Conservation (phyloP, 495 filamentous ascomycete species). For the Beverwykella pulmonaria region DNA sequence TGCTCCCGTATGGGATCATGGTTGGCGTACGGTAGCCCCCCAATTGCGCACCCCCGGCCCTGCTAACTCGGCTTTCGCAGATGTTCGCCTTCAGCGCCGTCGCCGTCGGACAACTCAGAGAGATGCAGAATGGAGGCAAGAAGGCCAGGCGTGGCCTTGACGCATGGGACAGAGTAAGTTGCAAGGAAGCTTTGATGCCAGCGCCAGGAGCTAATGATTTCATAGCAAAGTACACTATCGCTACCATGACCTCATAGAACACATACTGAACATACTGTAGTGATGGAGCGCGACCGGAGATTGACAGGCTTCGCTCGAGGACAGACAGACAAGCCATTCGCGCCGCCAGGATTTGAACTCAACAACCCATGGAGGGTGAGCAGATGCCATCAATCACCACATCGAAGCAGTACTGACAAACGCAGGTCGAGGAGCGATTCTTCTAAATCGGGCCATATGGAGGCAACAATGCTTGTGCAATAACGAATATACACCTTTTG, state of each 20-base stretch:
- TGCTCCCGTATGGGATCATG: slow-evolving; percentile 93
- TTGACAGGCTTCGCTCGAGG: slow-evolving; percentile 85
- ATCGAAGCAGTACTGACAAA: slow-evolving; percentile 2
- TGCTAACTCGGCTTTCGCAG: slow-evolving; percentile 51
- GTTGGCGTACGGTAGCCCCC: slow-evolving; percentile 66
- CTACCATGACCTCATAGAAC: slow-evolving; percentile 15
- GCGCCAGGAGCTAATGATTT: slow-evolving; percentile 48
- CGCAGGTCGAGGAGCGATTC: slow-evolving; percentile 33
- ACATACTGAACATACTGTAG: slow-evolving; percentile 53
- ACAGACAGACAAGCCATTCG: slow-evolving; percentile 76
- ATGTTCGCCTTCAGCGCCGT: slow-evolving; percentile 87
- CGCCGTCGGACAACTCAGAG: slow-evolving; percentile 71
- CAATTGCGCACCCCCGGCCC: slow-evolving; percentile 33
- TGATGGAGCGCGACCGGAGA: slow-evolving; percentile 95
- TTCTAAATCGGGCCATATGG: slow-evolving; percentile 9
- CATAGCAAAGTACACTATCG: slow-evolving; percentile 72
- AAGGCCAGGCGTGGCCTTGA: slow-evolving; percentile 78
- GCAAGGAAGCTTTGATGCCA: background rate
- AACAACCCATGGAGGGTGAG: slow-evolving; percentile 93
- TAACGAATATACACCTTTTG: slow-evolving; percentile 13
- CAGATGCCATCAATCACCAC: background rate
- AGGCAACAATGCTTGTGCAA: background rate
- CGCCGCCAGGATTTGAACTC: slow-evolving; percentile 86
- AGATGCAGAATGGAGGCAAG: slow-evolving; percentile 87
- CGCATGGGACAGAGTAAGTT: slow-evolving; percentile 88